These are phyloP conservation scores for Picea abies DNA, from an alignment of 83 land plant genomes.

Conservation along the genomic window DNA sequence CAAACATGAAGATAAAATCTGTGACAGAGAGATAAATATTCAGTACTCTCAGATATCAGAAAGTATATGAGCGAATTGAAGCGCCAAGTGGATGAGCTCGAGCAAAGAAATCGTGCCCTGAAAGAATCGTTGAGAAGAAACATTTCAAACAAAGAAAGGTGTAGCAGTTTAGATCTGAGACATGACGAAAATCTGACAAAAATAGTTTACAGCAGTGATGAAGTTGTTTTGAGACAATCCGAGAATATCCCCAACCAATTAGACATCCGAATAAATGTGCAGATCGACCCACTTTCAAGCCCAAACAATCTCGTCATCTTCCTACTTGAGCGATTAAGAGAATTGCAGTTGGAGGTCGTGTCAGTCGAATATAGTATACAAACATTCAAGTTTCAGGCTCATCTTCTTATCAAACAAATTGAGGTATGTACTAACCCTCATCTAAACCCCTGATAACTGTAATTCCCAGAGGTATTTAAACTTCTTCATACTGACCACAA, in stretches of 20 bases:
- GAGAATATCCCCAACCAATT: background rate
- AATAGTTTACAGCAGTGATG: background rate
- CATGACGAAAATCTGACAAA: background rate
- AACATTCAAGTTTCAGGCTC: background rate
- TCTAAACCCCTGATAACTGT: no score
- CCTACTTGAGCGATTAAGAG: background rate
- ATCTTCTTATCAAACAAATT: background rate
- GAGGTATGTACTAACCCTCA: no score
- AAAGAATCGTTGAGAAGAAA: background rate
- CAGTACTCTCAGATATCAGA: background rate
- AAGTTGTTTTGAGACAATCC: background rate
- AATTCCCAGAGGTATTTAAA: no score
- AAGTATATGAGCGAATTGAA: background rate
- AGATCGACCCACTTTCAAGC: background rate
- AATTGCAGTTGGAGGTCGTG: background rate
- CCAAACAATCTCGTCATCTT: background rate
- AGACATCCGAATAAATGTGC: background rate
- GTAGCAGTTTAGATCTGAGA: background rate
- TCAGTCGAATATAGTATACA: background rate
- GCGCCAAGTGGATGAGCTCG: background rate
- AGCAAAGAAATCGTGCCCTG: background rate
- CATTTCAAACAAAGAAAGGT: background rate
- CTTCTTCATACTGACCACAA: no score
- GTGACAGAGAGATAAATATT: background rate
- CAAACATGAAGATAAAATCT: background rate